Base-by-base conservation (phyloP, 129 eudicot genomes). In the Centaurea solstitialis region DNA sequence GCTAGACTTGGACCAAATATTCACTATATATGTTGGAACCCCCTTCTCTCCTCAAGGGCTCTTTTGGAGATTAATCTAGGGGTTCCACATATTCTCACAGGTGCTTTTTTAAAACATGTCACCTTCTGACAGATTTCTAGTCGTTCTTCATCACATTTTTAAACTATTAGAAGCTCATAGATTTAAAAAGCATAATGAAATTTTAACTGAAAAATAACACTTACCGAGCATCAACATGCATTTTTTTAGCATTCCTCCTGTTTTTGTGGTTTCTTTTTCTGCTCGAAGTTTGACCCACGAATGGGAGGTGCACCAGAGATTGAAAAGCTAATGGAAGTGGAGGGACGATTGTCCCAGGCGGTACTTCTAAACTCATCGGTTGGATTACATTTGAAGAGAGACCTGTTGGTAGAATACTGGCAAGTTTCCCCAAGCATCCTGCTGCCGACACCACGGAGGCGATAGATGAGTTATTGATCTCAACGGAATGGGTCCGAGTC, bases 141-240 rank as follows among this genome's bases (percentile, higher is more conserved):
- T n/a, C n/a, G n/a, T n/a, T n/a, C n/a, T n/a, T n/a, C n/a, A n/a
- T n/a, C n/a, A n/a, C n/a, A n/a, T n/a, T n/a, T n/a, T n/a, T n/a
- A n/a, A n/a, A n/a, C n/a, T n/a, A n/a, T n/a, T n/a, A n/a, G n/a
- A n/a, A n/a, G n/a, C n/a, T n/a, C n/a, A n/a, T n/a, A n/a, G n/a
- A n/a, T n/a, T n/a, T n/a, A n/a, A n/a, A 72, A 72, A 21, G 33
- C 33, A 53, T 74, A 3, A 45, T 20, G 38, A 23, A 30, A 17
- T 15, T 23, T 22, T 17, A 15, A 75, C 5, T 15, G 9, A 57
- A 75, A 15, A 4, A 5, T 17, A n/a, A 43, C 73, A 79, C 91
- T 86, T 82, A 91, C 96, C 50, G 76, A 43, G 86, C 39, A 38
- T 82, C 85, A 84, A 68, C 76, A 64, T 68, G 79, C 17, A 24